phyloP scores from a whole-genome alignment of 345 rosid species.

The Eucalyptus marginata region DNA sequence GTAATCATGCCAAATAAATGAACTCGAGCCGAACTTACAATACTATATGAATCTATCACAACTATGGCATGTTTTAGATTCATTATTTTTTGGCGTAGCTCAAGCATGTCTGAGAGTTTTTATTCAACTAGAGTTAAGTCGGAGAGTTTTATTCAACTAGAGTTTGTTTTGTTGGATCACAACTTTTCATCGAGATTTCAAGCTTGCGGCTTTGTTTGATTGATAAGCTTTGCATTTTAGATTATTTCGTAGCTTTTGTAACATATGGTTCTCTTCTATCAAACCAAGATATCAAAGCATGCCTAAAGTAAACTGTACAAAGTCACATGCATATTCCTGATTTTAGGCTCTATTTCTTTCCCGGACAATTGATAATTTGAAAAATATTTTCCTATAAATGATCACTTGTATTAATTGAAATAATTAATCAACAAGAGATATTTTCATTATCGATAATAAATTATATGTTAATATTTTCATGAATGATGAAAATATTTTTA shows the following conservation, averaged over 20 bases:
- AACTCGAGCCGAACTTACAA: neutral
- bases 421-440: too few species aligned
- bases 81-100: neutral
- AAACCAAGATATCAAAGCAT: neutral
- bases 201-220: neutral
- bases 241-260: neutral
- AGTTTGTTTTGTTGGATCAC: neutral
- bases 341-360: neutral
- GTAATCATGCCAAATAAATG: neutral
- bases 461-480: too few species aligned
- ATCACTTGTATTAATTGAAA: fast-evolving
- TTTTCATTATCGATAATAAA: fast-evolving
- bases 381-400: fast-evolving
- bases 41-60: neutral
- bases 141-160: neutral
- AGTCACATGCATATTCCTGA: neutral
- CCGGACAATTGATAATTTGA: neutral
- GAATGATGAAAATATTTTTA: too few species aligned
- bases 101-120: neutral
- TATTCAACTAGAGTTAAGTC: neutral
- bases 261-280: neutral
- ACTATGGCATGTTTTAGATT: neutral
- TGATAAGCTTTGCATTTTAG: neutral
- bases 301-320: too few species aligned
- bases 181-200: neutral